Evolutionary conservation across 768 basidiomycete genomes (phyloP), one percentile per base, ranked within the genome.

Genomic region (Rhodotorula babjevae): DNA sequence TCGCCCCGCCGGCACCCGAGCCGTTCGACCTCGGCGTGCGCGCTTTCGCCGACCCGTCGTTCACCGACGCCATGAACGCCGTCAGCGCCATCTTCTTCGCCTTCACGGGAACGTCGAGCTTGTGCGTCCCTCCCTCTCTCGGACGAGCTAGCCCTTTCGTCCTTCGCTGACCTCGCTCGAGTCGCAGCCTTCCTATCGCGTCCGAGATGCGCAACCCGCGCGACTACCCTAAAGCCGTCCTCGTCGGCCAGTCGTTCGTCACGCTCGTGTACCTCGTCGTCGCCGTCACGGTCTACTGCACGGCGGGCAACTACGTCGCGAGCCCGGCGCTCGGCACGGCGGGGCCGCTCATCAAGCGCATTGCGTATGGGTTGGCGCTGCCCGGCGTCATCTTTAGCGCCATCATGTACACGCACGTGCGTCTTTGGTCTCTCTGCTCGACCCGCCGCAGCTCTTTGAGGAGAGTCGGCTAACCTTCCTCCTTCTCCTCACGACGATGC

Each of bases 191-290:
- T 25, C 71, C 78, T 31, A 71, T 81, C 50, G 77, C 79, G 50
- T 78, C 79, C 18, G 82, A 83, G 75, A 81, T 83, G 81, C 70
- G 69, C 44, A 70, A 79, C 60, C 81, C 78, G 3, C 72, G 75
- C 46, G 77, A 81, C 63, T 82, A 78, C 72, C 79, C 73, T 50
- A 78, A 78, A 67, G 70, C 76, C 19, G 71, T 82, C 59, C 47
- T 78, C 40, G 53, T 69, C 18, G 67, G 23, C 70, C 77, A 31
- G 68, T n/a, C 52, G 27, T n/a, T 53, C n/a, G n/a, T 53, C 27
- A 53, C 52, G 8, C 33, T 42, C 44, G 65, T 73, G 53, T 78
- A 77, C 72, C 19, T 69, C 50, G 59, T 74, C 58, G 70, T 81
- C 64, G 78, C 75, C 19, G 65, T 78, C 46, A 77, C 79, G 29